Evolutionary conservation across 305 asterid species (phyloP).

Genomic region (Fraxinus nigra): DNA sequence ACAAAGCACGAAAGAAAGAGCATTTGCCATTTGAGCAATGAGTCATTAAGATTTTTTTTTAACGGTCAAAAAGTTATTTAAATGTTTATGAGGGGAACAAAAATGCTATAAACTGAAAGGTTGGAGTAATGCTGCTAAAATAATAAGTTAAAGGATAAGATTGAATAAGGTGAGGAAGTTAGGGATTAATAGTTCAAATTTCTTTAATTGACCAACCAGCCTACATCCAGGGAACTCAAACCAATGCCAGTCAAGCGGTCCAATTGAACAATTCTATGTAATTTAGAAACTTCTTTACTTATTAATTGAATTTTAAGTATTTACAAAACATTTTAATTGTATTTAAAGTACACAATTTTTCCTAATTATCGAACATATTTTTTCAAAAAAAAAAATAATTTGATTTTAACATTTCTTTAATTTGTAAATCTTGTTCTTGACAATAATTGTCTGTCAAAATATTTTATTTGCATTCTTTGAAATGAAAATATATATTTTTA

Average conservation of each 20-base stretch:
- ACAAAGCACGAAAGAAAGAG: not conserved
- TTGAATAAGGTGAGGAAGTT: not conserved
- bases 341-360: not conserved
- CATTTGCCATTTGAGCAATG: not conserved
- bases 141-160: not conserved
- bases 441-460: not conserved
- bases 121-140: not conserved
- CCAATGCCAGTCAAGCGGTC: not conserved
- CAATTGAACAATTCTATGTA: not conserved
- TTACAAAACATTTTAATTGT: not conserved
- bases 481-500: not conserved
- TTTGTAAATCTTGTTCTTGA: not conserved
- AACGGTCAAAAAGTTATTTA: not conserved
- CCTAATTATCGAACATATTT: not conserved
- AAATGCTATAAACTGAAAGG: not conserved
- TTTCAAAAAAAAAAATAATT: too few species aligned
- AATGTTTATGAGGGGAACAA: not conserved
- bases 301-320: not conserved
- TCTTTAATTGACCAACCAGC: not conserved
- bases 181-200: not conserved
- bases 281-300: not conserved
- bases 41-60: not conserved
- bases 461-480: not conserved
- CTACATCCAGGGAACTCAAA: not conserved
- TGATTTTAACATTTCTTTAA: not conserved